Conservation (phyloP, 2,329 filamentous ascomycete species). For the Cladosporium sp. region DNA sequence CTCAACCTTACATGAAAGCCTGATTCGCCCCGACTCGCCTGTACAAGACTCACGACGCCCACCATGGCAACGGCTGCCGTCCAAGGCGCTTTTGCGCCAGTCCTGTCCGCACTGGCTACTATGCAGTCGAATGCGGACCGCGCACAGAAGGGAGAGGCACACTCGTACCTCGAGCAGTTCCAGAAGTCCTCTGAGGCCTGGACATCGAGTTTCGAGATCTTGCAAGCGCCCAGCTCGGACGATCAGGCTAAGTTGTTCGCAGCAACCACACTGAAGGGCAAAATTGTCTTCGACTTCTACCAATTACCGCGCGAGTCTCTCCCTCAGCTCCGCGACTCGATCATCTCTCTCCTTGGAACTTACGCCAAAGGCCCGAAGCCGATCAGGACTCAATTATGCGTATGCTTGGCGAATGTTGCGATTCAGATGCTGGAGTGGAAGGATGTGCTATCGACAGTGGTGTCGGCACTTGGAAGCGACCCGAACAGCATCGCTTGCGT, state of each 20-base stretch:
- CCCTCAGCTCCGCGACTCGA: slow-evolving; percentile 72
- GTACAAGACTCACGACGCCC: slow-evolving; percentile 4
- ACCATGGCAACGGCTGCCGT: slow-evolving; percentile 28
- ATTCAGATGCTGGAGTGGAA: slow-evolving; percentile 97
- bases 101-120: slow-evolving; percentile 81
- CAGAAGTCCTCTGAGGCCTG: slow-evolving; percentile 97
- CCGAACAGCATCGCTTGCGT: slow-evolving; percentile 78
- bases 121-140: slow-evolving; percentile 82
- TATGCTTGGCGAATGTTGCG: slow-evolving; percentile 88
- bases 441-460: slow-evolving; percentile 79
- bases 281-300: slow-evolving; percentile 96
- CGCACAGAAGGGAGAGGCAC: slow-evolving; percentile 80
- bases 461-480: slow-evolving; percentile 70
- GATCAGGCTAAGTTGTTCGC: slow-evolving; percentile 90
- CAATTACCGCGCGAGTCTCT: slow-evolving; percentile 76
- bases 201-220: slow-evolving; percentile 78
- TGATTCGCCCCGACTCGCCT: background rate
- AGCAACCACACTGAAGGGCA: slow-evolving; percentile 94
- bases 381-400: slow-evolving; percentile 79
- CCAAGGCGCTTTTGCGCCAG: slow-evolving; percentile 45
- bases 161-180: slow-evolving; percentile 87
- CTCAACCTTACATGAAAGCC: background rate
- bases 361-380: slow-evolving; percentile 78
- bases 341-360: slow-evolving; percentile 73
- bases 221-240: slow-evolving; percentile 71